A percentile compares a stretch with the other conserved stretches of the same genome.
These are phyloP conservation scores for Ceratocystis papillata DNA, from an alignment of 2,329 filamentous ascomycete genomes.

Conservation along the genomic window DNA sequence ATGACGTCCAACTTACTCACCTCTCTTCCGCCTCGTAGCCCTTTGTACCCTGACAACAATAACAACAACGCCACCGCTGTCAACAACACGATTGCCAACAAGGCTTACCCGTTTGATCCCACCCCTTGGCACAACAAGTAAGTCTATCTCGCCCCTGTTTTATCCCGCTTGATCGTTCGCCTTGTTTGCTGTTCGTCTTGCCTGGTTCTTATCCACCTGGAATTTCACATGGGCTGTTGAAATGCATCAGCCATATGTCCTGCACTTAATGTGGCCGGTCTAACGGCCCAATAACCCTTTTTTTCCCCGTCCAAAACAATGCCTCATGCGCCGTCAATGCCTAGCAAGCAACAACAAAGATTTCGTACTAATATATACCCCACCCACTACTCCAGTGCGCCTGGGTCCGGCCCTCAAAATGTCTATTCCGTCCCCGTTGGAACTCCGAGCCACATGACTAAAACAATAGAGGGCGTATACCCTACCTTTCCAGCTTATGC, in stretches of 20 bases:
- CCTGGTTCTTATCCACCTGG: neutral
- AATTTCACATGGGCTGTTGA: neutral
- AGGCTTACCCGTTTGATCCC: slow-evolving; percentile 23
- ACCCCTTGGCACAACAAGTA: slow-evolving; percentile 24
- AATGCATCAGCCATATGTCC: neutral
- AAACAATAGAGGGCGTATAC: slow-evolving; percentile 29
- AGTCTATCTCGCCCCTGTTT: slow-evolving; percentile 7
- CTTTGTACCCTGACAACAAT: slow-evolving; percentile 17
- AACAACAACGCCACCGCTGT: neutral
- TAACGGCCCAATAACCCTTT: no score
- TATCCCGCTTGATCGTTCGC: neutral
- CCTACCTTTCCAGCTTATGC: slow-evolving; percentile 35
- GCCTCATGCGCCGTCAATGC: neutral
- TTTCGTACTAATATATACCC: slow-evolving; percentile 8
- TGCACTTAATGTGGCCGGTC: neutral
- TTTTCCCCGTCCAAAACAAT: no score
- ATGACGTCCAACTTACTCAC: slow-evolving; percentile 12
- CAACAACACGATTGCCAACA: slow-evolving; percentile 12
- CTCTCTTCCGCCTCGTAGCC: slow-evolving; percentile 8
- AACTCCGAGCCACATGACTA: slow-evolving; percentile 27
- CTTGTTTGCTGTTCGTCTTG: neutral
- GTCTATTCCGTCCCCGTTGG: slow-evolving; percentile 24
- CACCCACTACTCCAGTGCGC: slow-evolving; percentile 15
- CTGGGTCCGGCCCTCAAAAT: slow-evolving; percentile 14
- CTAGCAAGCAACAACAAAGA: neutral